Conservation (phyloP, 441 rosid genomes). For the Corymbia citriodora region DNA sequence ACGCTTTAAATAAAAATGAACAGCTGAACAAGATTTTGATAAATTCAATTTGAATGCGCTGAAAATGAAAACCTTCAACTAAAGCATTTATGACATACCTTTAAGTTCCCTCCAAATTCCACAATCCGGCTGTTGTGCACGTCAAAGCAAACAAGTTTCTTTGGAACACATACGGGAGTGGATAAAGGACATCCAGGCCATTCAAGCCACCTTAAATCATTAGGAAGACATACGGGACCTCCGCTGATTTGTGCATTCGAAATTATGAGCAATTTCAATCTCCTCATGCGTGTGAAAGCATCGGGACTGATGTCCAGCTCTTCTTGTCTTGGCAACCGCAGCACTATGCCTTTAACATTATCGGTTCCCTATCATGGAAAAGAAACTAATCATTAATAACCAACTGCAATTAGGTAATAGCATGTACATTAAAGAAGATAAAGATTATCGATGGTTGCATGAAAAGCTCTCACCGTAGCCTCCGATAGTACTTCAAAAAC, state of each 20-base stretch:
- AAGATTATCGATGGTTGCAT: not conserved
- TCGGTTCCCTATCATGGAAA: not conserved
- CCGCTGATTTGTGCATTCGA: rapidly evolving
- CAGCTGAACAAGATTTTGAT: not conserved
- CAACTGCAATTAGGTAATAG: rapidly evolving
- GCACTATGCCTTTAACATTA: not conserved
- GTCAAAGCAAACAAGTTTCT: not conserved
- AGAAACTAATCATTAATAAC: no score
- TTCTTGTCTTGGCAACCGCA: rapidly evolving
- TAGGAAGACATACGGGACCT: not conserved
- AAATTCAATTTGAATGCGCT: not conserved
- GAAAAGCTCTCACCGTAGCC: not conserved
- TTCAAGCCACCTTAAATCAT: not conserved
- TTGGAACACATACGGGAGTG: not conserved
- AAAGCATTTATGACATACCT: not conserved
- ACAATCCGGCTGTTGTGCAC: rapidly evolving
- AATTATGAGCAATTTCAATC: not conserved
- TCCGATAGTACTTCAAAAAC: rapidly evolving
- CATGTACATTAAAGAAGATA: not conserved
- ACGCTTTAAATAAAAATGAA: no score
- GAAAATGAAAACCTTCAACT: not conserved
- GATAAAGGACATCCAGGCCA: rapidly evolving
- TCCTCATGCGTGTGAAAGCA: not conserved
- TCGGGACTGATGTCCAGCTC: rapidly evolving
- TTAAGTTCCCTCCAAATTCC: rapidly evolving